These are phyloP conservation scores for Erysimum cheiri DNA, from an alignment of 441 rosid genomes.

Conservation along the genomic window DNA sequence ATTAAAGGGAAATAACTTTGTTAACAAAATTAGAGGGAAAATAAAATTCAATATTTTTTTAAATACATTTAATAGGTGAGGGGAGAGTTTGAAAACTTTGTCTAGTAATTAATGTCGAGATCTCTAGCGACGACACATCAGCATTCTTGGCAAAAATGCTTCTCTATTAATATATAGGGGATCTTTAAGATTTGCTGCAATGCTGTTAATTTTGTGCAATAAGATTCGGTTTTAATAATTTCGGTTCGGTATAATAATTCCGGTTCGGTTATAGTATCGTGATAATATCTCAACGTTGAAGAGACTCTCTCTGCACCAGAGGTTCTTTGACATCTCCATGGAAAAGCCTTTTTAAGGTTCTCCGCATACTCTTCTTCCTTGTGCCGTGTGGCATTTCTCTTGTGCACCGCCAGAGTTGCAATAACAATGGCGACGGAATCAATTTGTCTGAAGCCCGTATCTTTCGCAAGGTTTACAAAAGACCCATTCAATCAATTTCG, in stretches of 20 bases:
- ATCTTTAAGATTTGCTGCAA: neutral
- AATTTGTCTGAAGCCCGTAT: conserved; percentile 27
- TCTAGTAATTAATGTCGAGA: no score
- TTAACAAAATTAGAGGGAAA: no score
- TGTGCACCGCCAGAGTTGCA: conserved; percentile 6
- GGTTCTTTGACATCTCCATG: neutral
- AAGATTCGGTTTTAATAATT: neutral
- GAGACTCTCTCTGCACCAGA: neutral
- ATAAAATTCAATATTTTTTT: no score
- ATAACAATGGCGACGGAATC: conserved; percentile 41
- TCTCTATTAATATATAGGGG: no score
- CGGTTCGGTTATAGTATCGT: neutral
- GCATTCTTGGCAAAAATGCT: no score
- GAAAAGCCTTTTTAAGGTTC: neutral
- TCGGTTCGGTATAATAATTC: neutral
- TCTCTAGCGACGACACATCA: no score
- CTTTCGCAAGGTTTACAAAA: conserved; percentile 35
- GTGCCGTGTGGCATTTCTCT: conserved; percentile 20
- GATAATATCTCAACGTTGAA: neutral
- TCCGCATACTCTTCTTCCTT: neutral
- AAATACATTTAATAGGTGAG: no score
- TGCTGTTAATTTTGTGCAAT: neutral
- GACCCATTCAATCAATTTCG: conserved; percentile 29
- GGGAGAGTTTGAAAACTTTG: no score
- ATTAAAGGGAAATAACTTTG: no score